phyloP scores from a whole-genome alignment of 495 filamentous ascomycete species.

The Choiromyces venosus region DNA sequence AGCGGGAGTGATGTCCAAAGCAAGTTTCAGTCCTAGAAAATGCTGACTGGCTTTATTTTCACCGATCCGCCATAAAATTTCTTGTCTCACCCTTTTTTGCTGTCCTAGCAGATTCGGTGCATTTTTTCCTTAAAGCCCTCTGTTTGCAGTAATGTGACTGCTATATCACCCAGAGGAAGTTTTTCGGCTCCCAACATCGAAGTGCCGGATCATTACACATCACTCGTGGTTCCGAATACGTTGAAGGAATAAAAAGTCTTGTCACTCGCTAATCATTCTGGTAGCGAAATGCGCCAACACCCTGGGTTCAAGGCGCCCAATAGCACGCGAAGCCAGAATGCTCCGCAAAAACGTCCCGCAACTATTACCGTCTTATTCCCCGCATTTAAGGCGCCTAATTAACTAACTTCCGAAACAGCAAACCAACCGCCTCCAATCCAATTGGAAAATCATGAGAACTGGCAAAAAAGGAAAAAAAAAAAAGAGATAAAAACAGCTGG shows the following conservation, averaged over 20 bases:
- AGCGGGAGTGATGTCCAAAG: neutral
- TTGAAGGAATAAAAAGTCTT: neutral
- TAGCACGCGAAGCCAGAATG: neutral
- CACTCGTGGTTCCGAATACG: neutral
- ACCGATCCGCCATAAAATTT: neutral
- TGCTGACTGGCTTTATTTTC: neutral
- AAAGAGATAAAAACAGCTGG: neutral
- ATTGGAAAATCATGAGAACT: neutral
- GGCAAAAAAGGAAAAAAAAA: neutral
- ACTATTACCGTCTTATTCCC: neutral
- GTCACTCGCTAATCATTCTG: neutral
- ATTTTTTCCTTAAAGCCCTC: neutral
- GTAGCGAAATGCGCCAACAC: neutral
- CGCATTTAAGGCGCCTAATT: neutral
- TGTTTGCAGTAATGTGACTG: neutral
- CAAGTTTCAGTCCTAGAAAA: neutral
- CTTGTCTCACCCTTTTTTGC: neutral
- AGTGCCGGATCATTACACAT: neutral
- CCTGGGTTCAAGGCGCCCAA: neutral
- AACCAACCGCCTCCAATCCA: neutral
- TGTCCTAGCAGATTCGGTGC: neutral
- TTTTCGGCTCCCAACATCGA: neutral
- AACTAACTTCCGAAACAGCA: neutral
- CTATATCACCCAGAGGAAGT: neutral
- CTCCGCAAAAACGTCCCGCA: neutral